phyloP scores from a whole-genome alignment of 176 grass and related monocot genomes.

The Aegilops umbellulata region DNA sequence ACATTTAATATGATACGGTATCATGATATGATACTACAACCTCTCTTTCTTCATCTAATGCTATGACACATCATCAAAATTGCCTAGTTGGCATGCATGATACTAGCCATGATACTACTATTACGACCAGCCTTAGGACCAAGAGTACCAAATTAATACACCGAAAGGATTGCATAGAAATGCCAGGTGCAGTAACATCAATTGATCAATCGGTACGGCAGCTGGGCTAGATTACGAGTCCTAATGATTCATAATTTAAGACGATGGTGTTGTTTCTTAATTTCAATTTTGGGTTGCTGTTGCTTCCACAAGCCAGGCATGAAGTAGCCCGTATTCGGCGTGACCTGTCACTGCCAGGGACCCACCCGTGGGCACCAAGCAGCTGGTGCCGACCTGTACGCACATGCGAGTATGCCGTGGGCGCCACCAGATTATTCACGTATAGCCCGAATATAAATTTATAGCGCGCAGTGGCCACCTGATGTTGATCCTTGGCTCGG shows the following conservation, averaged over 20 bases:
- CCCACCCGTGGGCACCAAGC: conserved; percentile 22
- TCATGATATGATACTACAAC: too few species aligned
- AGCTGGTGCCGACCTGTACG: conserved; percentile 37
- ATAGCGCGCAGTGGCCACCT: not conserved
- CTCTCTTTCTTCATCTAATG: too few species aligned
- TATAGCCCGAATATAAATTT: too few species aligned
- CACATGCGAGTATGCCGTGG: conserved; percentile 33
- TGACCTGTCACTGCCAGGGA: conserved; percentile 32
- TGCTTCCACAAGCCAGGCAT: not conserved
- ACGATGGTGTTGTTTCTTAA: not conserved
- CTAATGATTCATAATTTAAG: not conserved
- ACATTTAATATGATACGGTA: too few species aligned
- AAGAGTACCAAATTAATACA: too few species aligned
- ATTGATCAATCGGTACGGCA: conserved; percentile 11
- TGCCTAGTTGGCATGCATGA: too few species aligned
- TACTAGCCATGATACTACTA: too few species aligned
- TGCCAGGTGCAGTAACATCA: not conserved
- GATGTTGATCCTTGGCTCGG: conserved; percentile 1
- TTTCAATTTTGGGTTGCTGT: not conserved
- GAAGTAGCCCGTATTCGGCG: not conserved
- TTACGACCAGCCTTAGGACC: too few species aligned
- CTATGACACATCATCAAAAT: too few species aligned
- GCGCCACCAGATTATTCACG: conserved; percentile 11
- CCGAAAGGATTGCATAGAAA: not conserved
- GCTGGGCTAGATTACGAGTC: conserved; percentile 29